These are phyloP conservation scores for Phytophthora meadii DNA, from an alignment of 352 stramenopile species.

Conservation along the genomic window DNA sequence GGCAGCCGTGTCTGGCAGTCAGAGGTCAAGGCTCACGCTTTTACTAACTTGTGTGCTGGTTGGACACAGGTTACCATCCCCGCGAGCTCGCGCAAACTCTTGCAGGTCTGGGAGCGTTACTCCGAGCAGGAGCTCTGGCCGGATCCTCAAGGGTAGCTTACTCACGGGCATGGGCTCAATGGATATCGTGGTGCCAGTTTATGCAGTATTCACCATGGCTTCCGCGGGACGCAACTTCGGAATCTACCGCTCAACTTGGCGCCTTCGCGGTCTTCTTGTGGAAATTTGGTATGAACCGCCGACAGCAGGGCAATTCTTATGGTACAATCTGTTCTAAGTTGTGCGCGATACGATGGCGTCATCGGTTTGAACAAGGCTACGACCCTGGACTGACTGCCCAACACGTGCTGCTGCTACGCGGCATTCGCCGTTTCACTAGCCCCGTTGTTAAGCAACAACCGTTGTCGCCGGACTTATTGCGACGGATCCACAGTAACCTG, in stretches of 20 bases:
- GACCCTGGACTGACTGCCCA: not conserved
- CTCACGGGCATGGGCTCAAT: not conserved
- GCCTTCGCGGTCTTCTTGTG: constrained; percentile 19
- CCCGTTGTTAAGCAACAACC: not conserved
- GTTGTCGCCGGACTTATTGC: not conserved
- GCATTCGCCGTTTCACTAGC: not conserved
- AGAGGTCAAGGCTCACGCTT: not conserved
- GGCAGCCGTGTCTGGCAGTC: constrained; percentile 23
- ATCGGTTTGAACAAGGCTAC: constrained; percentile 11
- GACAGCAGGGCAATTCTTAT: constrained; percentile 16
- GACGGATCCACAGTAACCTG: not conserved
- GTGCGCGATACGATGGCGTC: constrained; percentile 16
- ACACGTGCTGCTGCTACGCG: not conserved
- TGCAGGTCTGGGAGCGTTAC: constrained; percentile 18
- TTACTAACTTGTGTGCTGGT: constrained; percentile 14
- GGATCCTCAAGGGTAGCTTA: not conserved
- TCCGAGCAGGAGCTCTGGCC: constrained; percentile 17
- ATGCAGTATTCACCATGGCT: constrained; percentile 1
- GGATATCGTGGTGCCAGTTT: not conserved
- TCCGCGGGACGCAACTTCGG: not conserved
- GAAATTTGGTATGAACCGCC: constrained; percentile 25
- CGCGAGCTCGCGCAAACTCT: constrained; percentile 13
- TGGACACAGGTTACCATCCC: constrained; percentile 22
- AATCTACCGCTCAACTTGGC: constrained; percentile 10
- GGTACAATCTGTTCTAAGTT: constrained; percentile 29